These are phyloP conservation scores for Mortierella sp. DNA, from an alignment of 371 early-diverging fungal genomes.

Conservation along the genomic window DNA sequence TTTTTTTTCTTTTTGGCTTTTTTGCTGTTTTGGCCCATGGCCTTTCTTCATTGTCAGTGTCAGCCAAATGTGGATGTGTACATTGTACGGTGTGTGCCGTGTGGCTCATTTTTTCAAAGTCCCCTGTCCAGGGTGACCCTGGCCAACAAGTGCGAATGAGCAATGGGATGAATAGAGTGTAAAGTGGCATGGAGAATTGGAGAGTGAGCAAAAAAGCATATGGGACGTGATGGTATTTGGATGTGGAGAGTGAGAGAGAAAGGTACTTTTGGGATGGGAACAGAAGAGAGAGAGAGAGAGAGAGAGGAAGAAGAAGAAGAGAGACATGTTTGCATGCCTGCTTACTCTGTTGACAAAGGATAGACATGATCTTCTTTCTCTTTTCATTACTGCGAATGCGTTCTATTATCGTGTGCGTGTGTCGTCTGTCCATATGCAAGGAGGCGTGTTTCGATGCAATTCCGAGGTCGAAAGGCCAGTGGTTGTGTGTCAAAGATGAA, in stretches of 20 bases:
- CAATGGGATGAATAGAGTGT: neutral
- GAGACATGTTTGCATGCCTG: neutral
- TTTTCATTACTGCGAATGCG: neutral
- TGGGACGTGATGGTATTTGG: neutral
- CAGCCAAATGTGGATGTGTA: neutral
- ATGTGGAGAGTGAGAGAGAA: neutral
- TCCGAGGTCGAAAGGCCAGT: neutral
- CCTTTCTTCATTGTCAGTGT: too few relatives aligned
- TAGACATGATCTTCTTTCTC: neutral
- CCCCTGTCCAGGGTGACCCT: constrained; percentile 7
- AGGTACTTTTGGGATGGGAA: neutral
- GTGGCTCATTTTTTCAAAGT: constrained; percentile 3
- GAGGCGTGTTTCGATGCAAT: neutral
- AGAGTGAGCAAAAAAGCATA: neutral
- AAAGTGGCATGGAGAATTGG: neutral
- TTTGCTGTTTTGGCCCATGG: neutral
- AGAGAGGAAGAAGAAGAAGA: neutral
- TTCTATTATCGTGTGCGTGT: too few relatives aligned
- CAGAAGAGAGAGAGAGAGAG: neutral
- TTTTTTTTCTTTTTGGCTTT: neutral
- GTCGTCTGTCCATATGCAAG: neutral
- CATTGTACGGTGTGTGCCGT: neutral
- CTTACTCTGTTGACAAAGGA: neutral
- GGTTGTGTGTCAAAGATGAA: constrained; percentile 6
- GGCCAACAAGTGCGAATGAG: neutral